Conservation (phyloP, 768 basidiomycete species). For the Suillus fuscotomentosus region DNA sequence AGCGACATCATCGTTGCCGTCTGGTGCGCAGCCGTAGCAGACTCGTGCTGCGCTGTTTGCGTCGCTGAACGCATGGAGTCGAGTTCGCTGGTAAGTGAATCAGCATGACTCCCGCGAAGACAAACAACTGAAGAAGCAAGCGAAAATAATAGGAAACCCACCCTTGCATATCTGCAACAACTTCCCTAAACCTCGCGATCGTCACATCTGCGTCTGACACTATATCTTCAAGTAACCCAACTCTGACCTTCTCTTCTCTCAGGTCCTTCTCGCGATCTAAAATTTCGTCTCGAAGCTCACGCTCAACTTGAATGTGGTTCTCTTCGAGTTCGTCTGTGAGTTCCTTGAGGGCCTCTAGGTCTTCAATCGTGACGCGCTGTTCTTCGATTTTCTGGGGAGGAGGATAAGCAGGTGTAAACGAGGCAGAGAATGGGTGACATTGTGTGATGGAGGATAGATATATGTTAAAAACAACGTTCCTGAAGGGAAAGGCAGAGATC, state of each 20-base stretch:
- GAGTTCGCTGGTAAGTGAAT: slow-evolving; percentile 62
- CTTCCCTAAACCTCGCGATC: slow-evolving; percentile 89
- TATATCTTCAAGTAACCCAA: slow-evolving; percentile 58
- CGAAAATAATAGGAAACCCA: slow-evolving; percentile 28
- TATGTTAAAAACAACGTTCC: too few relatives aligned
- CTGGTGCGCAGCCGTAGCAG: slow-evolving; percentile 80
- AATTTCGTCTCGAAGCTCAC: slow-evolving; percentile 84
- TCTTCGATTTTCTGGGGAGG: slow-evolving; percentile 87
- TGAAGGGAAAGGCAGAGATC: not conserved
- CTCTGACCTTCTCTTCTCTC: slow-evolving; percentile 1
- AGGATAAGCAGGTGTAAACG: not conserved
- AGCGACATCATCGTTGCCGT: slow-evolving; percentile 92
- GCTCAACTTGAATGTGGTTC: slow-evolving; percentile 92
- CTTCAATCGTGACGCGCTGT: slow-evolving; percentile 94
- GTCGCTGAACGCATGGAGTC: slow-evolving; percentile 82
- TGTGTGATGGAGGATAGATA: not conserved
- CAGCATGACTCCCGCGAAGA: not conserved
- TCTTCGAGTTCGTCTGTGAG: slow-evolving; percentile 97
- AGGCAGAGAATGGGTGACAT: not conserved
- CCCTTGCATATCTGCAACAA: slow-evolving; percentile 83
- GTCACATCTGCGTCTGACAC: slow-evolving; percentile 87
- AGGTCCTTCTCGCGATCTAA: slow-evolving; percentile 3
- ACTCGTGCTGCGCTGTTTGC: slow-evolving; percentile 80
- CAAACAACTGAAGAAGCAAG: slow-evolving; percentile 12
- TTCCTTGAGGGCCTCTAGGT: slow-evolving; percentile 93